Base-by-base conservation (phyloP, 1,139 yeast species). In the Diutina rugosa region DNA sequence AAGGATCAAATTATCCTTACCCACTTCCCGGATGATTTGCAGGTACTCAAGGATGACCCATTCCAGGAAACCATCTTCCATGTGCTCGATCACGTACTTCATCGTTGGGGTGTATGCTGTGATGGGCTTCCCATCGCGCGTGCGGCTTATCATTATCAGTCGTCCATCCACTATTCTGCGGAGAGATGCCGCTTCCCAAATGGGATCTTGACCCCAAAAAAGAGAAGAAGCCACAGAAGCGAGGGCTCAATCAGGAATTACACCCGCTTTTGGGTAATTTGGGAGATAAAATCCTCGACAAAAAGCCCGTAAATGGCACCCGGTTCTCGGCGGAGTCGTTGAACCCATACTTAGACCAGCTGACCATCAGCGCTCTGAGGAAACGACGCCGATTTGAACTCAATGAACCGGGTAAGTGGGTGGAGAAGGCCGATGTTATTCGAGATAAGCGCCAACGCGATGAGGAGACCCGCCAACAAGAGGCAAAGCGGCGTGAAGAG, bases 31-130 rank as follows among this genome's bases (percentile, higher is more conserved):
- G 56, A 90, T 82, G 58, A 93, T 90, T 64, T 87, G 90, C 38
- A 82, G 73, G 68, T 93, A 93, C 66, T 93, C 99, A 29, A 93
- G 77, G 53, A 81, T 79, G 51, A 91, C 98, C 99, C 99, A 93
- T 64, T 88, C 95, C 62, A 96, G 89, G 77, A 93, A 90, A 1
- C 96, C 97, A 60, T 85, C 88, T 70, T 93, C 99, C 97, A 93
- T 90, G 68, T 93, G 99, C 71, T 93, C 99, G 58, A 93, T 90
- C 57, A 93, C 82, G 75, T 90, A 91, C 70, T 88, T 90, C 95
- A 89, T 88, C 59, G 45, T 60, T 55, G 53, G 18, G 26, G 35
- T 35, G 1, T 12, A 35, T 35, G 41, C 41, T 12, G 16, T 35
- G 41, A n/a, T 10, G 41, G 14, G 41, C 41, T 9, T 9, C 41